These are phyloP conservation scores for Cynara cardunculus DNA, from an alignment of 129 eudicot genomes.

Conservation along the genomic window DNA sequence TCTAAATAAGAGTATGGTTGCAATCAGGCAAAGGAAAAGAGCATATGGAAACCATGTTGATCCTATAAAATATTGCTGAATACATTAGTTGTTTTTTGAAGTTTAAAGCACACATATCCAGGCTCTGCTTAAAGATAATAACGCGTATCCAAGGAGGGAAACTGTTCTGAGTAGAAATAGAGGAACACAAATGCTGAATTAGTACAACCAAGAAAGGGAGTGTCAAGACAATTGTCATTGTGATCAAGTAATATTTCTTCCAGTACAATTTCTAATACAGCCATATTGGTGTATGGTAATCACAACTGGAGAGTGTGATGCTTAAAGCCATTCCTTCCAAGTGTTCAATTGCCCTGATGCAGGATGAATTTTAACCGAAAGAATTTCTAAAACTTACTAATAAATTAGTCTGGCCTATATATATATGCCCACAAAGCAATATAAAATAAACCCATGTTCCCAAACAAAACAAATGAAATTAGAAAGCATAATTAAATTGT, in stretches of 20 bases:
- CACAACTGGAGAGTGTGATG: not conserved
- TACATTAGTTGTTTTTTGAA: not conserved
- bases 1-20: not conserved
- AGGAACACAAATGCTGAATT: no score
- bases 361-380: no score
- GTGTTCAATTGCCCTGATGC: not conserved
- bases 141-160: not conserved
- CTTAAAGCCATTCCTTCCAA: not conserved
- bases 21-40: not conserved
- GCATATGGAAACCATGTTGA: not conserved
- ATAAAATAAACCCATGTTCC: not conserved
- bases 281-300: no score
- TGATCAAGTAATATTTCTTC: not conserved
- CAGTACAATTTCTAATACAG: no score
- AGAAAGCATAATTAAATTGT: not conserved
- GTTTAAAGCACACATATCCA: not conserved
- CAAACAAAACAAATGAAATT: not conserved
- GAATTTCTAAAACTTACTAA: not conserved
- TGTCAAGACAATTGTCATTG: not conserved
- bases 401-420: not conserved
- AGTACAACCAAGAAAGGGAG: no score
- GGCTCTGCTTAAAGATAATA: not conserved
- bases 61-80: not conserved
- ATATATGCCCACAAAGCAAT: not conserved
- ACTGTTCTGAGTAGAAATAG: not conserved